Percentiles rank a stretch among this genome's conserved stretches.
Conservation (phyloP, 2,329 filamentous ascomycete genomes). For the Microcyclospora tardicrescens region DNA sequence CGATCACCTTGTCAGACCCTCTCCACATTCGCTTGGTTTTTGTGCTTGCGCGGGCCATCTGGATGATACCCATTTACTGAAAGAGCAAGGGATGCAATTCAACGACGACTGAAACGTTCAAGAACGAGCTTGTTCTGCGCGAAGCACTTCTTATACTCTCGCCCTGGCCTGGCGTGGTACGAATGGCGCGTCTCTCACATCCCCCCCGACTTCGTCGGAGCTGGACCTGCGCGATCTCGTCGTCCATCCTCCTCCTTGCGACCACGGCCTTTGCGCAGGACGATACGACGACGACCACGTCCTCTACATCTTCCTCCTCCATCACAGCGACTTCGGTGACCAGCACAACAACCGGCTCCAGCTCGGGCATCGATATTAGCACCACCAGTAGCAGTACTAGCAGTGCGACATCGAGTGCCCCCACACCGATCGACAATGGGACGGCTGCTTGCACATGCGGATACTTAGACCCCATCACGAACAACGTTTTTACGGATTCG, state of each 20-base stretch:
- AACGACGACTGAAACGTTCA: no score
- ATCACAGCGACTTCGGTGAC: not conserved
- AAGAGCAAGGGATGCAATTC: no score
- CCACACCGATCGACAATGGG: conserved; percentile 5
- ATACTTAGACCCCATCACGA: conserved; percentile 29
- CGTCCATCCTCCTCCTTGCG: conserved; percentile 1
- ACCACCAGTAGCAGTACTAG: not conserved
- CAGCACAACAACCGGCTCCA: not conserved
- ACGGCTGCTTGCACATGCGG: conserved; percentile 32
- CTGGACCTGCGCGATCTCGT: conserved; percentile 3
- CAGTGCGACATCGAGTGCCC: not conserved
- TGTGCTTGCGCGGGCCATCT: no score
- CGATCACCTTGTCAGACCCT: no score
- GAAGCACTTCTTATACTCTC: no score
- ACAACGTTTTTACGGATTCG: conserved; percentile 33
- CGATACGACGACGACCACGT: conserved; percentile 2
- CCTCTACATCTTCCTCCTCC: not conserved
- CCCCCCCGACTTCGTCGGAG: not conserved
- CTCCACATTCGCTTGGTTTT: no score
- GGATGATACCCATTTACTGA: no score
- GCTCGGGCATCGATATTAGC: not conserved
- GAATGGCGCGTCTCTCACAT: no score
- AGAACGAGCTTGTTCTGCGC: no score
- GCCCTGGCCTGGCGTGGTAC: no score
- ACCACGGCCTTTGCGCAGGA: conserved; percentile 1